Evolutionary conservation across 2,329 filamentous ascomycete species (phyloP).

Genomic region (Tolypocladium ophioglossoides): DNA sequence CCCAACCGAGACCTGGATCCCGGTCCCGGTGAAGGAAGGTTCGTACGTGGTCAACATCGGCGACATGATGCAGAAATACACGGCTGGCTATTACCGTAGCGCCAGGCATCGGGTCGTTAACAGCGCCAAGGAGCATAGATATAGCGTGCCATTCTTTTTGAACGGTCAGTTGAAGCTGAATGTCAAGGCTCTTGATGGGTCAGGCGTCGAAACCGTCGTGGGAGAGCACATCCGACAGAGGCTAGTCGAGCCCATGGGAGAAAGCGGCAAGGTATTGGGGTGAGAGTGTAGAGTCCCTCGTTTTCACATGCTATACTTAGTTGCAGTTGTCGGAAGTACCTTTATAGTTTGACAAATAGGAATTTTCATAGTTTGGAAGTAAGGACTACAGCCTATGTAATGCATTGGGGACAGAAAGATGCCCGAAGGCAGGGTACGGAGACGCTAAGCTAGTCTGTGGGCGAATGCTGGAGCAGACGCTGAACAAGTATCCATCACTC

Average conservation of each 20-base stretch:
- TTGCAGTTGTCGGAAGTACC: too few relatives aligned
- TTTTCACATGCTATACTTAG: neutral
- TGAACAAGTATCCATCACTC: too few relatives aligned
- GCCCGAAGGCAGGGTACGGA: too few relatives aligned
- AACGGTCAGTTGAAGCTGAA: constrained; percentile 9
- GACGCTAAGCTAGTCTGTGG: too few relatives aligned
- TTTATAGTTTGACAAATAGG: too few relatives aligned
- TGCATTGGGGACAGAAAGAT: too few relatives aligned
- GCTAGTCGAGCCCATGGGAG: constrained; percentile 1
- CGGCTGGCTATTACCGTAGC: constrained; percentile 18
- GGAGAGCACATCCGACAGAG: constrained; percentile 4
- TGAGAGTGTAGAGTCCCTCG: neutral
- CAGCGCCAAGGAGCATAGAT: constrained; percentile 11
- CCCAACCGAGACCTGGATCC: constrained; percentile 15
- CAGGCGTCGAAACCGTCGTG: neutral
- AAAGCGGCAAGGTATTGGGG: constrained; percentile 1
- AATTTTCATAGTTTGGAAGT: too few relatives aligned
- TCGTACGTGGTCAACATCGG: constrained; percentile 26
- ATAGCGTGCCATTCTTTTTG: constrained; percentile 17
- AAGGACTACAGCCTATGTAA: too few relatives aligned
- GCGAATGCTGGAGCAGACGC: too few relatives aligned
- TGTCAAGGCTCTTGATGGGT: constrained; percentile 1
- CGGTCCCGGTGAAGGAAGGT: constrained; percentile 16
- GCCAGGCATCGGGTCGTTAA: constrained; percentile 19
- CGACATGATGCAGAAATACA: constrained; percentile 23